Percentiles rank a stretch among this genome's conserved stretches.
phyloP scores from a whole-genome alignment of 1,284 basidiomycete species.

The Ustilago cynodontis region DNA sequence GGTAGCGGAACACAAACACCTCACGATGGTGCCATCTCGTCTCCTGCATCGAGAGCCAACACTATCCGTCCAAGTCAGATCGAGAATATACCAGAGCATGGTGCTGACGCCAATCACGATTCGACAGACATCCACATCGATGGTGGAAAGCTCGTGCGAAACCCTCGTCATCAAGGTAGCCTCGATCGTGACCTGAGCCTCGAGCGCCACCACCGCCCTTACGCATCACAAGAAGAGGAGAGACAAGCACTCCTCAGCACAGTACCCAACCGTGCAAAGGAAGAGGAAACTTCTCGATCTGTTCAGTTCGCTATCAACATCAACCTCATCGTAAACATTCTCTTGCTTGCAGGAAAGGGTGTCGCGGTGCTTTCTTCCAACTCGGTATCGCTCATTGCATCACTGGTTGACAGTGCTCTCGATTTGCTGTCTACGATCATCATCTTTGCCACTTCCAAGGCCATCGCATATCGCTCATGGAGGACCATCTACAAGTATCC shows the following conservation, averaged over 20 bases:
- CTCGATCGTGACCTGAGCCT: slow-evolving; percentile 34
- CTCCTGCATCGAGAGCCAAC: slow-evolving; percentile 24
- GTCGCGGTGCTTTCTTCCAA: slow-evolving; percentile 73
- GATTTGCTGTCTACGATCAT: slow-evolving; percentile 74
- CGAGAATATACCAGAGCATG: slow-evolving; percentile 39
- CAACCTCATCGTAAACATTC: slow-evolving; percentile 71
- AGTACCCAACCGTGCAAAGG: slow-evolving; percentile 64
- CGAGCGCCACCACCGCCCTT: slow-evolving; percentile 34
- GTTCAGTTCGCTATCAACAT: slow-evolving; percentile 67
- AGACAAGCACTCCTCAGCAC: slow-evolving; percentile 60
- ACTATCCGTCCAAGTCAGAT: slow-evolving; percentile 40
- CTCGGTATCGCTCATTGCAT: slow-evolving; percentile 75
- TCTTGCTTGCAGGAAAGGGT: slow-evolving; percentile 73
- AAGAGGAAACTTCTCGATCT: slow-evolving; percentile 57
- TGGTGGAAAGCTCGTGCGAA: slow-evolving; percentile 14
- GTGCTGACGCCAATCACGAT: neutral
- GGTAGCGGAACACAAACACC: slow-evolving; percentile 32
- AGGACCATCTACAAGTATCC: slow-evolving; percentile 71
- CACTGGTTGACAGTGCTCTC: slow-evolving; percentile 74
- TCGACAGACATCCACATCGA: slow-evolving; percentile 4
- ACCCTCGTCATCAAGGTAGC: slow-evolving; percentile 19
- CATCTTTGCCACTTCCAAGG: slow-evolving; percentile 67
- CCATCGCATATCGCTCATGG: slow-evolving; percentile 63
- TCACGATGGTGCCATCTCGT: slow-evolving; percentile 17
- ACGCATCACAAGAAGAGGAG: slow-evolving; percentile 56